phyloP scores from a whole-genome alignment of 1,139 yeast genomes.

The Meyerozyma carpophila region DNA sequence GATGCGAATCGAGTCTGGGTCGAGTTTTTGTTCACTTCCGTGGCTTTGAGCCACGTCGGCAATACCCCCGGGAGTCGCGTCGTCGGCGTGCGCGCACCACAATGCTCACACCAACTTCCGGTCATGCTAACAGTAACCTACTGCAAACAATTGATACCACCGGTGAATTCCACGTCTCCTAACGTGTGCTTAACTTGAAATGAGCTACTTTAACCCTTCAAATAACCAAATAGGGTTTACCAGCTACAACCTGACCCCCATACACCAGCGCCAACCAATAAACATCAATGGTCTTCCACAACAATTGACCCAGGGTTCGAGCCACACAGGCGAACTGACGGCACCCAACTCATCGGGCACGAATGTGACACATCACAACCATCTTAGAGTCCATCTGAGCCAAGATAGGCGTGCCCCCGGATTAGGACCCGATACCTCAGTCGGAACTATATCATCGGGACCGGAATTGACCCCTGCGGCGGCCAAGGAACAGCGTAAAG shows the following conservation, averaged over 20 bases:
- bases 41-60: neutral
- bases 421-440: neutral
- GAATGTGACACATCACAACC: neutral
- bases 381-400: neutral
- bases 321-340: neutral
- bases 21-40: too few species aligned
- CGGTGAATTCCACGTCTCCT: neutral
- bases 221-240: conserved; percentile 18
- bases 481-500: conserved; percentile 1
- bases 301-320: neutral
- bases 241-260: conserved; percentile 14
- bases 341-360: neutral
- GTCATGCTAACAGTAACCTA: neutral
- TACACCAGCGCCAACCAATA: conserved; percentile 9
- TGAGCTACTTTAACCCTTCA: conserved; percentile 15
- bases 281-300: neutral
- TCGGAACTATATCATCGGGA: conserved; percentile 1
- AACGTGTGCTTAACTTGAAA: conserved; percentile 1
- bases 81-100: neutral
- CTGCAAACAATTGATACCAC: neutral
- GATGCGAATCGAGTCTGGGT: too few species aligned
- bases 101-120: neutral
- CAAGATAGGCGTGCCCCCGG: neutral
- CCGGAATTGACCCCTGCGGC: conserved; percentile 1
- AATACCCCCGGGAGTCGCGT: neutral